Percentiles rank a stretch among this genome's conserved stretches.
Conservation (phyloP, 148 eudicot genomes). For the Spergularia marina region DNA sequence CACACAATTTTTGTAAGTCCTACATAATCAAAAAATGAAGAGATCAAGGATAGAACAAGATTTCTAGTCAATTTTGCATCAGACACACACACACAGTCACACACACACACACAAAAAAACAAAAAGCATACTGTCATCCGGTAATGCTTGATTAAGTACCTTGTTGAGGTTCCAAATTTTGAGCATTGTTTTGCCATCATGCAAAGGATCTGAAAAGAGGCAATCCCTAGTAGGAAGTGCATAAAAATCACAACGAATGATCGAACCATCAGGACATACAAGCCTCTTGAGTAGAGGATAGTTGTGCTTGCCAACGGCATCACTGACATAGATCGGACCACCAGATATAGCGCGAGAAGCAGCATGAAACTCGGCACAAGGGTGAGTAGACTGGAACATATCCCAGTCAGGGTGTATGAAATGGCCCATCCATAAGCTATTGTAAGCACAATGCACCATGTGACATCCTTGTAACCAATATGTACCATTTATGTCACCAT, state of each 20-base stretch:
- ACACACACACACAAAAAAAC: too few relatives aligned
- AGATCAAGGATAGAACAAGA: too few relatives aligned
- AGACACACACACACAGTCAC: too few relatives aligned
- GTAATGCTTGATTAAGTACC: slow-evolving; percentile 31
- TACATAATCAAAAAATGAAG: too few relatives aligned
- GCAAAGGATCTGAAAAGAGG: slow-evolving; percentile 82
- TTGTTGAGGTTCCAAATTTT: slow-evolving; percentile 91
- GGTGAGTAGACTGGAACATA: slow-evolving; percentile 96
- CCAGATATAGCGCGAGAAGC: slow-evolving; percentile 91
- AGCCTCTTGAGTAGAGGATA: slow-evolving; percentile 59
- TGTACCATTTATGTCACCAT: slow-evolving; percentile 88
- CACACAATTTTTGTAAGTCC: neutral
- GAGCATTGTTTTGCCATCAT: slow-evolving; percentile 84
- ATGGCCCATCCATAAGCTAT: slow-evolving; percentile 96
- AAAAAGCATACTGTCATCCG: too few relatives aligned
- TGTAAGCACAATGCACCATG: slow-evolving; percentile 97
- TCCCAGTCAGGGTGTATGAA: slow-evolving; percentile 98
- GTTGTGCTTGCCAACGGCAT: slow-evolving; percentile 77
- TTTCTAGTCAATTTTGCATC: too few relatives aligned
- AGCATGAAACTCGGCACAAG: slow-evolving; percentile 94
- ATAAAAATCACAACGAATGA: slow-evolving; percentile 62
- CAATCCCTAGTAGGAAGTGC: slow-evolving; percentile 86
- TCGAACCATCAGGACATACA: slow-evolving; percentile 82
- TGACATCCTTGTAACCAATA: slow-evolving; percentile 97
- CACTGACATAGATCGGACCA: slow-evolving; percentile 90